Evolutionary conservation across 805 yeast genomes (phyloP), one percentile per base, ranked within the genome.

Genomic region (Candida chauliodis): DNA sequence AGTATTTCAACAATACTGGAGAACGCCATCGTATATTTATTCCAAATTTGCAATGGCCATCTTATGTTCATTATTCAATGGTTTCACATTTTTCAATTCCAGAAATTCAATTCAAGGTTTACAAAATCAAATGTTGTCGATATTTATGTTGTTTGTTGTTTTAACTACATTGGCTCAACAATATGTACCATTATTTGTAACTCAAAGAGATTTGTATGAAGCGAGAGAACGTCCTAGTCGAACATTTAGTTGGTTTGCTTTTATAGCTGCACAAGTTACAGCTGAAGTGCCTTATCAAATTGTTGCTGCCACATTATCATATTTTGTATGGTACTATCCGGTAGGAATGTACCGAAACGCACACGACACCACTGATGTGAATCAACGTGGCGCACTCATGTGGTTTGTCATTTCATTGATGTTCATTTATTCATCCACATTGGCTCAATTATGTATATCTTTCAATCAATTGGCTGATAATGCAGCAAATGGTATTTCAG

Each of bases 161-260:
- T 69, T 78, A 61, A 71, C 71, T 46, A 78, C 84, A 17, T 51
- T 79, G 49, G 53, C 78, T 35, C 77, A 79, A 46, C 89, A 83
- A 56, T 69, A 76, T 62, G 59, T 81, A 47, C 88, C 89, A 14
- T 56, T 47, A 34, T 58, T 44, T 55, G 75, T 78, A 26, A 46
- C 61, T 23, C 87, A 79, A 54, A 74, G 90, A 61, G 75, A 75
- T 47, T 58, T 82, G 27, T 82, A 81, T 49, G 89, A 83, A 56
- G 84, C 76, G 24, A 75, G 89, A 57, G 89, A 83, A 53, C 71
- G 84, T 40, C 86, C 87, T 8, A 76, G 88, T 2, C 80, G 78
- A 58, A 78, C 88, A 0, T 82, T 80, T 50, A 63, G 78, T 7
- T 83, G 90, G 88, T 45, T 61, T 36, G 73, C 82, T 0, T 82